Evolutionary conservation across 2,329 filamentous ascomycete genomes (phyloP), one percentile per base, ranked within the genome.

Genomic region (Kalaharituber pfeilii): DNA sequence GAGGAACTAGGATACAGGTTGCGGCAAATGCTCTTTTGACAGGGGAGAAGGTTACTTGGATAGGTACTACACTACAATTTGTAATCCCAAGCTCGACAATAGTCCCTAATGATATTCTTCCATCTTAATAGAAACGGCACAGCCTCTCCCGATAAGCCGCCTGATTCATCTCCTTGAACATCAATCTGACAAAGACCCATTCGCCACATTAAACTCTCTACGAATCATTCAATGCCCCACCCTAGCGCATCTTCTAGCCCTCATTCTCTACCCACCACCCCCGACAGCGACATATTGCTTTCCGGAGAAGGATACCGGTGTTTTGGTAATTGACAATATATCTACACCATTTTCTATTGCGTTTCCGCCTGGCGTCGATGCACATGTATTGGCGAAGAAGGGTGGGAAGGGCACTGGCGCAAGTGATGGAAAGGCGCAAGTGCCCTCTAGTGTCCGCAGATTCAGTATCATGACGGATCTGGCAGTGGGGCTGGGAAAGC

Each of bases 251-350:
- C 57, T 63, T 5, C 53, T 63, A 22, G 57, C 59, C 3, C 27
- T 63, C 6, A 53, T 63, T 26, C 24, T 57, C 22, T 51, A 62
- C 39, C 53, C 61, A 18, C 55, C 54, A 9, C 52, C 52, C 4
- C 3, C 13, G 9, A 36, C 30, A 36, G 11, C 30, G 13, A 9
- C 44, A 49, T 49, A 13, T 49, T 45, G 49, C 5, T 56, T 56
- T 18, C 50, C 58, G 3, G 56, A 55, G 1, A 45, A 53, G 30
- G 26, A 39, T n/a, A 57, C 57, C 18, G 55, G 45, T 15, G 24
- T 62, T 22, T 24, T 63, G 4, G 53, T 63, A 6, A 51, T 63
- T 30, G 62, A 63, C 26, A 58, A 60, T 42, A 56, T 63, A 27
- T 60, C 60, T 9, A 52, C 58, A 4, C 52, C 57, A 3, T 62